A percentile compares a stretch with the other conserved stretches of the same genome.
These are phyloP conservation scores for Teratosphaeriaceae sp. DNA, from an alignment of 2,329 filamentous ascomycete genomes.

Conservation along the genomic window DNA sequence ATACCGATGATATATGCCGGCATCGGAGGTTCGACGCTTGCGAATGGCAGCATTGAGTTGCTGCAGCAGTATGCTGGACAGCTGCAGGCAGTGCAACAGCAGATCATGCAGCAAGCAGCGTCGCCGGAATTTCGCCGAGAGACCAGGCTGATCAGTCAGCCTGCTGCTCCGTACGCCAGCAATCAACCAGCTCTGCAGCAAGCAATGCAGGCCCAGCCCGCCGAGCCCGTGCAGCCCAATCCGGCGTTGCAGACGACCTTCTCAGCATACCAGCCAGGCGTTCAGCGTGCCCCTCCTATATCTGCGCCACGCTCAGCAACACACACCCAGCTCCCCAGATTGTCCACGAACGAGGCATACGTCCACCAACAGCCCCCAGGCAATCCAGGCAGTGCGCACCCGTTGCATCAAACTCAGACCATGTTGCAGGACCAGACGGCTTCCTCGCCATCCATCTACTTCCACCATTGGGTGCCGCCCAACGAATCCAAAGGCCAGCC, in stretches of 20 bases:
- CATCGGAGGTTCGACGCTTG: conserved; percentile 42
- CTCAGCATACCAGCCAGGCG: conserved; percentile 29
- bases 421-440: conserved; percentile 56
- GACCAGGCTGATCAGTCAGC: conserved; percentile 35
- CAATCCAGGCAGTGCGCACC: conserved; percentile 33
- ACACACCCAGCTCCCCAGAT: conserved; percentile 42
- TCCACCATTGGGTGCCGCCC: conserved; percentile 89
- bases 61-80: conserved; percentile 44
- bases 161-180: conserved; percentile 19
- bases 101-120: conserved; percentile 27
- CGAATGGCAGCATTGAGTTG: conserved; percentile 44
- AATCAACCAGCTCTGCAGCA: conserved; percentile 23
- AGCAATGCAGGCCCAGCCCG: conserved; percentile 33
- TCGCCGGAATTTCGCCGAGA: conserved; percentile 39
- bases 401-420: conserved; percentile 41
- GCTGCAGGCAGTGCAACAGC: conserved; percentile 39
- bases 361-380: conserved; percentile 41
- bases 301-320: conserved; percentile 40
- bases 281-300: conserved; percentile 28
- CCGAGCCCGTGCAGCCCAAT: conserved; percentile 27
- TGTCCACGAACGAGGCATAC: conserved; percentile 48
- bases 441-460: conserved; percentile 72
- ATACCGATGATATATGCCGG: conserved; percentile 50
- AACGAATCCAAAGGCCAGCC: conserved; percentile 56
- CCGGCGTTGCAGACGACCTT: conserved; percentile 33